Conservation (phyloP, 345 rosid species). For the Salix arbutifolia region DNA sequence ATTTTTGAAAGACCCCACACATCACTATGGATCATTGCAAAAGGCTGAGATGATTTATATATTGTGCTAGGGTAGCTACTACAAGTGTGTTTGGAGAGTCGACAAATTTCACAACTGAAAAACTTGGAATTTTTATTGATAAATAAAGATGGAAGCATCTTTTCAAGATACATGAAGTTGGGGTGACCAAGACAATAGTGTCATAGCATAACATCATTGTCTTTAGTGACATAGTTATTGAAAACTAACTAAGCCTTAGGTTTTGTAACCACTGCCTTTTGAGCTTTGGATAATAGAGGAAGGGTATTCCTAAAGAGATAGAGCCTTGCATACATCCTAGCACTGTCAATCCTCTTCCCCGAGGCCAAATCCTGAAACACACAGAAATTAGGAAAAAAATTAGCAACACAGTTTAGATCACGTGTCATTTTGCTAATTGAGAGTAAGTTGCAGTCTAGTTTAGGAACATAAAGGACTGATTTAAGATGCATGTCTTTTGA, state of each 20-base stretch:
- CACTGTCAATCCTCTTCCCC: not conserved
- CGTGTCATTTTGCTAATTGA: not conserved
- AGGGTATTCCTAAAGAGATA: no score
- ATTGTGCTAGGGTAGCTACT: not conserved
- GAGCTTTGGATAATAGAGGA: not conserved
- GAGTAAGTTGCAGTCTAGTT: not conserved
- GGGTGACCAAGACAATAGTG: no score
- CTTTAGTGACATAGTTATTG: not conserved
- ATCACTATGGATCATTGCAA: not conserved
- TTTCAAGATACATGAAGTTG: no score
- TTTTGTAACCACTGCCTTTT: rapidly evolving
- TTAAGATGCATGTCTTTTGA: no score
- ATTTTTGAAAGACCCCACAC: not conserved
- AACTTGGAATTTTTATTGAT: not conserved
- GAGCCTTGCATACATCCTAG: not conserved
- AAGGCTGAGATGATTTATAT: not conserved
- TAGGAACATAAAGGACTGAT: not conserved
- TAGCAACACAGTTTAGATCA: not conserved
- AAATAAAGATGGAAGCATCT: not conserved
- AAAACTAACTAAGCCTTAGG: not conserved
- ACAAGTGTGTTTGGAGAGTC: not conserved
- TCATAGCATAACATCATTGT: not conserved
- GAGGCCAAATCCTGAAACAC: not conserved
- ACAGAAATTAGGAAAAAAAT: not conserved
- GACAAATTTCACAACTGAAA: not conserved